phyloP scores from a whole-genome alignment of 345 rosid genomes.

The Adansonia digitata region DNA sequence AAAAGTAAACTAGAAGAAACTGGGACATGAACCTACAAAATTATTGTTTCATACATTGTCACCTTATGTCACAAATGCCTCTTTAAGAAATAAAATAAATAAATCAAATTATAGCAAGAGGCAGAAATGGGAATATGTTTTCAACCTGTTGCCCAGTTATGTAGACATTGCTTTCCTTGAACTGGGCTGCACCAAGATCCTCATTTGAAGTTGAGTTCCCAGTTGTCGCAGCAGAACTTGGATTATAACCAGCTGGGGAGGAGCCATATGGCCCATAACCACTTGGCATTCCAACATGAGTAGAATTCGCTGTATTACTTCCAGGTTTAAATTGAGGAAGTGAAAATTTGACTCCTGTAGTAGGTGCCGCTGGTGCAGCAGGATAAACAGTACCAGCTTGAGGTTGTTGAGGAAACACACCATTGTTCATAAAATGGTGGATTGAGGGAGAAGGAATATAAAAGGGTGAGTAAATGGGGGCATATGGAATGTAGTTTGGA shows the following conservation, averaged over 20 bases:
- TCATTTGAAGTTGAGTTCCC: conserved; percentile 68
- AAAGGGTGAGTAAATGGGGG: conserved; percentile 66
- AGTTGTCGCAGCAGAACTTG: conserved; percentile 52
- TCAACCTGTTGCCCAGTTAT: conserved; percentile 71
- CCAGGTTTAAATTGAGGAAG: conserved; percentile 88
- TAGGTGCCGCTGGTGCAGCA: conserved; percentile 58
- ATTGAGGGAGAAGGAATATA: conserved; percentile 70
- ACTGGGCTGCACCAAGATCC: conserved; percentile 70
- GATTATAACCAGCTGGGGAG: conserved; percentile 69
- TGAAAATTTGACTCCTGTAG: conserved; percentile 67
- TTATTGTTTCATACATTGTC: not conserved
- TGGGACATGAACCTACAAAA: not conserved
- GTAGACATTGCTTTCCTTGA: conserved; percentile 78
- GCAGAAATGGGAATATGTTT: not conserved
- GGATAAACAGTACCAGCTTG: conserved; percentile 71
- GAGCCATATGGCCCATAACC: conserved; percentile 80
- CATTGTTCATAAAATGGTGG: conserved; percentile 73
- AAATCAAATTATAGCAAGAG: not conserved
- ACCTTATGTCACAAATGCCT: not conserved
- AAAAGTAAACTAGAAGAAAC: not conserved
- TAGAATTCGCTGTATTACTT: conserved; percentile 53
- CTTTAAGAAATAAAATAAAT: not conserved
- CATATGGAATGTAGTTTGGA: conserved; percentile 76
- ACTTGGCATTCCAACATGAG: conserved; percentile 70
- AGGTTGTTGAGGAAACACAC: conserved; percentile 82